Evolutionary conservation across 495 filamentous ascomycete species (phyloP), one percentile per base, ranked within the genome.

Genomic region (Xylaria curta): DNA sequence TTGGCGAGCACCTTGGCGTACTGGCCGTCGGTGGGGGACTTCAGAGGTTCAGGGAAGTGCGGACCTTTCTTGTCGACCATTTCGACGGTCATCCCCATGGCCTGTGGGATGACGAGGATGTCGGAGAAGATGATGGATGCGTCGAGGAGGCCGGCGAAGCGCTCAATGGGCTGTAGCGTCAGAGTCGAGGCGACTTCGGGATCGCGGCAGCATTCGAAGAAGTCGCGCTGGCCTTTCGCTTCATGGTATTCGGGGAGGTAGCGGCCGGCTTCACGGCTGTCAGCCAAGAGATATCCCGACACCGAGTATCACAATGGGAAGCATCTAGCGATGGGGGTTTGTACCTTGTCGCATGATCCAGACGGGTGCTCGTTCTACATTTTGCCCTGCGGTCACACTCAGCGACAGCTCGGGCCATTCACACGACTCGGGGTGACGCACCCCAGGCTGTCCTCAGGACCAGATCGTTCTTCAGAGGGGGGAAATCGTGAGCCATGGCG

Each of bases 301-400:
- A 51, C n/a, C n/a, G n/a, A 8, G 47, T n/a, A 24, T 7, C 47
- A n/a, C 47, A 4, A 9, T 15, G 13, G 24, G 40, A 13, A 44
- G 19, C 38, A 26, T n/a, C 24, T 21, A 51, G n/a, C 31, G 28
- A 21, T 56, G 65, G 19, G 65, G 36, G 61, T 33, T 33, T 64
- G 68, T 85, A 95, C 94, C 94, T 89, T 98, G 96, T 82, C 96
- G 92, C 96, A 99, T 98, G 77, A 98, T 93, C 97, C 96, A 99
- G 83, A 96, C 92, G 60, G 96, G 96, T 67, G 97, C 90, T 66
- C 95, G 90, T 78, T 97, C 93, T 70, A 98, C 94, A 77, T 89
- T 89, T 82, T 97, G 87, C 76, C 95, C 95, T 97, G 69, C 60
- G 44, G 62, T 64, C 69, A 71, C 62, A 66, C 28, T 71, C 62